Conservation (phyloP, 148 eudicot genomes). For the Rhododendron molle region DNA sequence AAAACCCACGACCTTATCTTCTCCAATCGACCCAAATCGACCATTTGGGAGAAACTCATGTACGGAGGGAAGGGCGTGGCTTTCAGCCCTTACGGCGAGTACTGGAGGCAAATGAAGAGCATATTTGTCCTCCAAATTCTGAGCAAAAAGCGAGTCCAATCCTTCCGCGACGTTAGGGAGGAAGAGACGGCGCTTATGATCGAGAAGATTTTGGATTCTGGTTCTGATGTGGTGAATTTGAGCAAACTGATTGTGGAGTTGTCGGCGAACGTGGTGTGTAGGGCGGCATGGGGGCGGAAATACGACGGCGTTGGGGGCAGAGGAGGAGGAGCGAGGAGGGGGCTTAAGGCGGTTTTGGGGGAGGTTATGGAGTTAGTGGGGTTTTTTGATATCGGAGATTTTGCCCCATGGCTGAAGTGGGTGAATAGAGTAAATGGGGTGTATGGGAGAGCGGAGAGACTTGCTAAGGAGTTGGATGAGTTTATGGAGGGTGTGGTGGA, state of each 20-base stretch:
- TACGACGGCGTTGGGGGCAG: neutral
- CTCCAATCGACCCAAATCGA: constrained; percentile 33
- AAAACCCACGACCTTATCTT: constrained; percentile 50
- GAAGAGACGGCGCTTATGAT: constrained; percentile 17
- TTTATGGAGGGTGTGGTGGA: neutral
- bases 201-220: neutral
- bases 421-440: neutral
- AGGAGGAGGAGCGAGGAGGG: neutral
- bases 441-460: constrained; percentile 21
- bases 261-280: neutral
- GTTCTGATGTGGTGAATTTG: constrained; percentile 21
- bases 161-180: constrained; percentile 20
- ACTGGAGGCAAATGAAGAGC: constrained; percentile 65
- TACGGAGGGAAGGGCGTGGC: constrained; percentile 30
- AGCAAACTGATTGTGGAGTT: constrained; percentile 20
- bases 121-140: constrained; percentile 38
- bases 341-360: neutral
- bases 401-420: neutral
- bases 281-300: neutral
- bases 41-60: constrained; percentile 5
- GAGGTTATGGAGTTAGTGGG: neutral
- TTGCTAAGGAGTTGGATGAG: constrained; percentile 12
- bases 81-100: constrained; percentile 41
- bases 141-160: constrained; percentile 20
- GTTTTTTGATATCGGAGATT: neutral